A percentile compares a stretch with the other conserved stretches of the same genome.
phyloP scores from a whole-genome alignment of 371 early-diverging fungal species.

The Choanephora cucurbitarum region DNA sequence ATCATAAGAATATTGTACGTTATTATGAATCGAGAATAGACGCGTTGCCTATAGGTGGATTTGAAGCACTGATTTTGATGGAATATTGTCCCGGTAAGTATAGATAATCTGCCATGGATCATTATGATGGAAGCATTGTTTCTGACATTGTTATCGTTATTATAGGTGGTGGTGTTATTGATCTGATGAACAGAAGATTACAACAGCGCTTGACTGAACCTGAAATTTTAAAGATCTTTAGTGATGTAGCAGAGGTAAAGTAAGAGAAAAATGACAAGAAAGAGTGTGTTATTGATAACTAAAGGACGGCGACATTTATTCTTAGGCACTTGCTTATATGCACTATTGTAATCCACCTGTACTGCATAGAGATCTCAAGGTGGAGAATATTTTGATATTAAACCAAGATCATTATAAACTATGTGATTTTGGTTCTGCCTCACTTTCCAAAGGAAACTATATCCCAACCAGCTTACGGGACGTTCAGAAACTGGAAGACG shows the following conservation, averaged over 20 bases:
- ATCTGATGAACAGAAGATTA: constrained; percentile 82
- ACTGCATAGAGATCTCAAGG: constrained; percentile 88
- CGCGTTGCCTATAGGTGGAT: constrained; percentile 64
- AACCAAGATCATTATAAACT: constrained; percentile 74
- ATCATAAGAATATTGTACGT: constrained; percentile 82
- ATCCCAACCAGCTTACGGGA: constrained; percentile 63
- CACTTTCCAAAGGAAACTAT: constrained; percentile 60
- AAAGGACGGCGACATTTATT: not conserved
- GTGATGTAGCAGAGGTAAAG: constrained; percentile 74
- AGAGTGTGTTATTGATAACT: not conserved
- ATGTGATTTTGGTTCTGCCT: constrained; percentile 94
- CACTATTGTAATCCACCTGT: constrained; percentile 78
- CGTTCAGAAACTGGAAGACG: constrained; percentile 82
- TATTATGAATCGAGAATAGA: constrained; percentile 76
- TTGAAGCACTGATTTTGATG: constrained; percentile 85
- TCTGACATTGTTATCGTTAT: not conserved
- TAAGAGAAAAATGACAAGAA: not conserved
- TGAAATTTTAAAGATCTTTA: constrained; percentile 85
- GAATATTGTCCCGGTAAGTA: constrained; percentile 82
- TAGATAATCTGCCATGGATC: too few relatives aligned
- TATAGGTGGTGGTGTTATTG: constrained; percentile 76
- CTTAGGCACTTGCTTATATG: constrained; percentile 84
- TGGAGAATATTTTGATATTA: constrained; percentile 67
- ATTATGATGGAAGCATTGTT: too few relatives aligned
- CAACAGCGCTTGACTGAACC: constrained; percentile 73